Percentiles rank a stretch among this genome's conserved stretches.
phyloP scores from a whole-genome alignment of 2,329 filamentous ascomycete species.

The Beauveria sp. region DNA sequence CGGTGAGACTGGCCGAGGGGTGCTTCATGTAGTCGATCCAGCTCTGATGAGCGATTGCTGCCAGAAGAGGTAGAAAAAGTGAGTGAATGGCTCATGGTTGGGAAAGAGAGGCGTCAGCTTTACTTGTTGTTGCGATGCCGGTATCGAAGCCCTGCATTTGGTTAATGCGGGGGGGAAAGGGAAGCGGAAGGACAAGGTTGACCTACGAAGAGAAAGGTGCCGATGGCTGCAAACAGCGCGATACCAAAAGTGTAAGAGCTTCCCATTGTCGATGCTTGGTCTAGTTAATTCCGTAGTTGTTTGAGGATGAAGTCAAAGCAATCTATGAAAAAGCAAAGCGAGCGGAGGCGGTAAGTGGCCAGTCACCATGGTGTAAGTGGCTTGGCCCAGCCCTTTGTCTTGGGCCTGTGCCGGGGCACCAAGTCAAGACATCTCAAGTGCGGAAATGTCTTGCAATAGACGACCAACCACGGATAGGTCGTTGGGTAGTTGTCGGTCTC shows the following conservation, averaged over 20 bases:
- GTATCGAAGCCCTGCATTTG: slow-evolving; percentile 46
- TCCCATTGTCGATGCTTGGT: background rate
- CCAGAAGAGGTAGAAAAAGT: too few relatives aligned
- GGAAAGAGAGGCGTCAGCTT: slow-evolving; percentile 13
- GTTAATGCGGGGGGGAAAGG: background rate
- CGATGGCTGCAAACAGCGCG: slow-evolving; percentile 49
- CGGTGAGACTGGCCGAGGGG: slow-evolving; percentile 46
- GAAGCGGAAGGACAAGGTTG: background rate
- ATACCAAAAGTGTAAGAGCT: slow-evolving; percentile 22
- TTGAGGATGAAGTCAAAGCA: too few relatives aligned
- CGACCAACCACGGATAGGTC: too few relatives aligned
- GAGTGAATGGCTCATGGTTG: too few relatives aligned
- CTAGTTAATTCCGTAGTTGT: too few relatives aligned
- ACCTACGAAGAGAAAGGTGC: slow-evolving; percentile 50
- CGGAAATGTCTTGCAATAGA: too few relatives aligned
- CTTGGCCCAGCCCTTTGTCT: background rate
- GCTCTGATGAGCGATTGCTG: slow-evolving; percentile 50
- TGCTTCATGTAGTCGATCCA: slow-evolving; percentile 52
- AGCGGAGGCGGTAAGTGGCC: background rate
- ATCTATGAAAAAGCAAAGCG: too few relatives aligned
- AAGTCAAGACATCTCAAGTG: too few relatives aligned
- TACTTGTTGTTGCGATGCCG: slow-evolving; percentile 51
- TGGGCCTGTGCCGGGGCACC: too few relatives aligned
- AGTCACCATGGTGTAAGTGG: background rate
- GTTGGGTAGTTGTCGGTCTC: too few relatives aligned